Conservation (phyloP, 2,329 filamentous ascomycete species). For the Shiraia bambusicola region DNA sequence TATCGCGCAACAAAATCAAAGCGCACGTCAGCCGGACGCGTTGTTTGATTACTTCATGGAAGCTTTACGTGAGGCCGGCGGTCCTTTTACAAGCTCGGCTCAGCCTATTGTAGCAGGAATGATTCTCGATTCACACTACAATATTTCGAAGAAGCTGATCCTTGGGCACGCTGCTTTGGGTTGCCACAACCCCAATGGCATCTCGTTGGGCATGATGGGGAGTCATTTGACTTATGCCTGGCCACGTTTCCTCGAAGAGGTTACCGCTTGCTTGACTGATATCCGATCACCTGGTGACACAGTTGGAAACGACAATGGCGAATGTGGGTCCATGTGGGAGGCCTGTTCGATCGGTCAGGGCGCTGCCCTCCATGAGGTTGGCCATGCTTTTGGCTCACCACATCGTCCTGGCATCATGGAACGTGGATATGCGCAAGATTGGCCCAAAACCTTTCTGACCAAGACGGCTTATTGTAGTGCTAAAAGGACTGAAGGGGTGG, state of each 20-base stretch:
- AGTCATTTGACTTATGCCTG: slow-evolving; percentile 33
- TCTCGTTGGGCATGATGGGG: slow-evolving; percentile 31
- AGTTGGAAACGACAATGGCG: slow-evolving; percentile 31
- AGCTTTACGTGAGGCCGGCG: slow-evolving; percentile 26
- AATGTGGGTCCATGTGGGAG: slow-evolving; percentile 49
- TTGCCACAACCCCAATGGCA: slow-evolving; percentile 25
- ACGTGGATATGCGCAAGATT: slow-evolving; percentile 24
- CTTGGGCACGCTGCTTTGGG: slow-evolving; percentile 31
- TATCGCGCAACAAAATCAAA: slow-evolving; percentile 24
- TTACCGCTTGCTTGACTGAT: slow-evolving; percentile 38
- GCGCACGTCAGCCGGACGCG: slow-evolving; percentile 9
- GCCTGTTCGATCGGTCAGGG: slow-evolving; percentile 48
- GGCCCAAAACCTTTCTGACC: slow-evolving; percentile 48
- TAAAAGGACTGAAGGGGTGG: background rate
- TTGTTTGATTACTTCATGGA: slow-evolving; percentile 27
- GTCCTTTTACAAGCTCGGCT: slow-evolving; percentile 24
- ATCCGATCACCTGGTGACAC: slow-evolving; percentile 40
- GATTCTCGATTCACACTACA: slow-evolving; percentile 35
- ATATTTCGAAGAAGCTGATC: slow-evolving; percentile 18
- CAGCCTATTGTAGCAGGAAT: slow-evolving; percentile 34
- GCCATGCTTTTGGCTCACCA: slow-evolving; percentile 41
- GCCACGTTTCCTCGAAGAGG: slow-evolving; percentile 35
- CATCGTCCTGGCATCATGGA: slow-evolving; percentile 42
- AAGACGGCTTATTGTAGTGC: slow-evolving; percentile 18
- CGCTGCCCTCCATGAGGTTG: slow-evolving; percentile 42